Conservation (phyloP, 352 stramenopile genomes). For the Thraustochytrium sp. region DNA sequence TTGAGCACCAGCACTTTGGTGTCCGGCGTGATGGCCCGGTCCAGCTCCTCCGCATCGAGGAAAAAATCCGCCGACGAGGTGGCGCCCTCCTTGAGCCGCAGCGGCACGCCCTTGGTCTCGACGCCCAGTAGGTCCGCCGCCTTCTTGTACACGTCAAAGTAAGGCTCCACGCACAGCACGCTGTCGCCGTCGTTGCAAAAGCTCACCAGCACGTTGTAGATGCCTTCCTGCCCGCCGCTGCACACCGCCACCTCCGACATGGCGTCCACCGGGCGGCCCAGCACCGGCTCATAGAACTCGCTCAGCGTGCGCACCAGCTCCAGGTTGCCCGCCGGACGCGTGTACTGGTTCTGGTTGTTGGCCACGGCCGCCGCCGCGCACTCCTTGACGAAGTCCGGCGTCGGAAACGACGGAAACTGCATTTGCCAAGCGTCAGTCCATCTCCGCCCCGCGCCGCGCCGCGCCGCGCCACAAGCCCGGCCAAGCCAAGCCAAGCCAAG, state of each 20-base stretch:
- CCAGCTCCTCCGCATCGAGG: conserved; percentile 74
- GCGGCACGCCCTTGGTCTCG: conserved; percentile 63
- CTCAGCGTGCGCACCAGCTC: conserved; percentile 69
- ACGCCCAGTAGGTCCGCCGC: conserved; percentile 71
- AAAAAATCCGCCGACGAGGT: conserved; percentile 60
- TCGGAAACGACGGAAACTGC: conserved; percentile 90
- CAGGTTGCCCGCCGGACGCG: conserved; percentile 67
- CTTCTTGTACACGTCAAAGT: conserved; percentile 80
- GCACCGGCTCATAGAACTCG: conserved; percentile 66
- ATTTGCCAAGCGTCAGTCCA: conserved; percentile 51
- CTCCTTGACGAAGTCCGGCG: conserved; percentile 75
- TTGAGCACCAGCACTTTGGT: conserved; percentile 93
- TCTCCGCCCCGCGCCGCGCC: conserved; percentile 52
- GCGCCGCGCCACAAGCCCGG: not conserved
- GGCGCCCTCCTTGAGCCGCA: conserved; percentile 46
- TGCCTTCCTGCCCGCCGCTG: conserved; percentile 71
- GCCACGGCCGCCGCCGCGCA: conserved; percentile 57
- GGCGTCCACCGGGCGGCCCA: conserved; percentile 63
- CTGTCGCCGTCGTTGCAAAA: conserved; percentile 71
- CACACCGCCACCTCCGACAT: conserved; percentile 38
- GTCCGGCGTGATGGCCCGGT: conserved; percentile 73
- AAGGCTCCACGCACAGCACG: conserved; percentile 76
- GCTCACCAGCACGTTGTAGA: conserved; percentile 68
- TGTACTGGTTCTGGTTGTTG: conserved; percentile 77
- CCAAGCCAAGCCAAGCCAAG: not conserved